Evolutionary conservation across 2,329 filamentous ascomycete genomes (phyloP), one percentile per base, ranked within the genome.

Genomic region (Geosmithia flava): DNA sequence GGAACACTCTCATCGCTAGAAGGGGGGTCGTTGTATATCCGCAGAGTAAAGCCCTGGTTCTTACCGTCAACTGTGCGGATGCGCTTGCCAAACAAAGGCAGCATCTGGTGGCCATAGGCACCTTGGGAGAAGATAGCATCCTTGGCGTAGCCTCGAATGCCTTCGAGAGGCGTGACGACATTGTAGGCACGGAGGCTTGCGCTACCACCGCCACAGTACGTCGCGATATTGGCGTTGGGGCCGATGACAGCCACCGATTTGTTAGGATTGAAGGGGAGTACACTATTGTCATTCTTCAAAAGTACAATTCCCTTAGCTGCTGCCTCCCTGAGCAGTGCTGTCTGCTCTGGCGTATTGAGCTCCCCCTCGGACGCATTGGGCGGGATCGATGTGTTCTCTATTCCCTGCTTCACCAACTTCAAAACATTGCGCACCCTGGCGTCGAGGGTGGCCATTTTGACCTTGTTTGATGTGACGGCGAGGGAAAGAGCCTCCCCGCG

Each of bases 291-390:
- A 53, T 90, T 90, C 65, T 88, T 87, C 45, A 89, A 66, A 13
- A 90, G 69, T 1, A 88, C 83, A 8, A 87, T 80, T 3, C 80
- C 80, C 58, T 88, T 82, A 4, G 79, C 75, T 17, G 81, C 83
- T 20, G 85, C 71, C 48, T 74, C 71, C 17, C 85, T 74, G 20
- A 87, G 73, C 44, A 88, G 67, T 16, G 71, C 74, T 4, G 80
- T 74, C 39, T 79, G 80, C 59, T 84, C 75, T 0, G 75, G 70
- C 0, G 76, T 83, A 56, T 87, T 69, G 7, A 71, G 66, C 0
- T 67, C 70, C 45, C 63, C 66, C 58, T 82, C 78, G 0, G 70
- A 66, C 0, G 73, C 76, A 30, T 30, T 30, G 7, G 29, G 29
- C 29, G 29, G 29, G 29, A 30, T 30, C 7, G 29, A 30, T 6